phyloP scores from a whole-genome alignment of 306 rosid species.

The Dalbergia cochinchinensis region DNA sequence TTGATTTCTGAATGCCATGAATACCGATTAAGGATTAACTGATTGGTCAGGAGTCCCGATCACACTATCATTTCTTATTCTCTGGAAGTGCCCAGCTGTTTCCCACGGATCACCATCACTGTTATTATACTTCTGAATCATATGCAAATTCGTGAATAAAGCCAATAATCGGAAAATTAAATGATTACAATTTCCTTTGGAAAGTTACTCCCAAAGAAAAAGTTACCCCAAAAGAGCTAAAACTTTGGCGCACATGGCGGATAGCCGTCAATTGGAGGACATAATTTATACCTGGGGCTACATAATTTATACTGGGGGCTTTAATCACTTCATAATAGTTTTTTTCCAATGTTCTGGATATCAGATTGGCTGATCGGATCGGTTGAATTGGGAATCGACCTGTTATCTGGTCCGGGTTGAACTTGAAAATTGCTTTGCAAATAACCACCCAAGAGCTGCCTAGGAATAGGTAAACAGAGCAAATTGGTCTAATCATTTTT shows the following conservation, averaged over 20 bases:
- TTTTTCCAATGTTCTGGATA: no score
- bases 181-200: neutral
- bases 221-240: neutral
- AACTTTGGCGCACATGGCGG: neutral
- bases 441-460: no score
- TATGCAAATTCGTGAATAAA: slow-evolving; percentile 1
- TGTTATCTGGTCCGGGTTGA: no score
- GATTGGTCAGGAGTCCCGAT: slow-evolving; percentile 12
- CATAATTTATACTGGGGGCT: neutral
- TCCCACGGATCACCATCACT: neutral
- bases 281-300: neutral
- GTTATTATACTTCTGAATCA: slow-evolving; percentile 10
- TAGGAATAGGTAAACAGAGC: no score
- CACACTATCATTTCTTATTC: slow-evolving; percentile 2
- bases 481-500: no score
- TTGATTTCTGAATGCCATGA: neutral
- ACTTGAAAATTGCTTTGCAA: no score
- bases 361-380: no score
- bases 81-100: slow-evolving; percentile 23
- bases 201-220: neutral
- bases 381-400: no score
- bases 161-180: slow-evolving; percentile 30
- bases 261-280: neutral
- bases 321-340: no score
- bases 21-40: neutral